Conservation (phyloP, 2,329 filamentous ascomycete genomes). For the Venturia pyrina region DNA sequence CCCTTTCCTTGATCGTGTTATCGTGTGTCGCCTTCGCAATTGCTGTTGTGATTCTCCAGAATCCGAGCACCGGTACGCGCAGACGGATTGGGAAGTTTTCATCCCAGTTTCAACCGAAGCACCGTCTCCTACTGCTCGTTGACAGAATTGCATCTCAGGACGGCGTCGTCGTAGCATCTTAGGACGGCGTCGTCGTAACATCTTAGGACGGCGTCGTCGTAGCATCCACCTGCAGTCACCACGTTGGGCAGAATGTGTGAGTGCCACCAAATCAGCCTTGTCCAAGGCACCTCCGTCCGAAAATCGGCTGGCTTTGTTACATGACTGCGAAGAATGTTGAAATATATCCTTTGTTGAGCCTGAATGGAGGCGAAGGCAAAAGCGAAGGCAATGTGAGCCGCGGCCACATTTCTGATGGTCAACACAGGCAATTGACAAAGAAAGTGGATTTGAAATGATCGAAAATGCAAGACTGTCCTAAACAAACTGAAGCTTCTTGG, state of each 20-base stretch:
- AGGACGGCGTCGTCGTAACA: too few relatives aligned
- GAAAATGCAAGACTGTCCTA: background rate
- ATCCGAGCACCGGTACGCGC: too few relatives aligned
- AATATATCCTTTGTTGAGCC: background rate
- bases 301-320: background rate
- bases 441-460: background rate
- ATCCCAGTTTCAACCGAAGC: too few relatives aligned
- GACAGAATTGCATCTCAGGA: too few relatives aligned
- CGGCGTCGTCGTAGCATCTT: too few relatives aligned
- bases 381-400: background rate
- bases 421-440: background rate
- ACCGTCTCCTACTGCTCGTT: too few relatives aligned
- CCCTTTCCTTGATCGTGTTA: background rate
- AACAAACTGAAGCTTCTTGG: background rate
- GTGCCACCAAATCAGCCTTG: background rate
- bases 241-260: too few relatives aligned
- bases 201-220: too few relatives aligned
- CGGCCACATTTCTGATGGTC: background rate
- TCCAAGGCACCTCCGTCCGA: background rate
- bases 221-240: too few relatives aligned
- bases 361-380: background rate
- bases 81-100: too few relatives aligned
- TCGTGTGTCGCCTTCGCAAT: too few relatives aligned
- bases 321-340: background rate
- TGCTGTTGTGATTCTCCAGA: too few relatives aligned